phyloP scores from a whole-genome alignment of 305 asterid species.

The Petunia hybrid region DNA sequence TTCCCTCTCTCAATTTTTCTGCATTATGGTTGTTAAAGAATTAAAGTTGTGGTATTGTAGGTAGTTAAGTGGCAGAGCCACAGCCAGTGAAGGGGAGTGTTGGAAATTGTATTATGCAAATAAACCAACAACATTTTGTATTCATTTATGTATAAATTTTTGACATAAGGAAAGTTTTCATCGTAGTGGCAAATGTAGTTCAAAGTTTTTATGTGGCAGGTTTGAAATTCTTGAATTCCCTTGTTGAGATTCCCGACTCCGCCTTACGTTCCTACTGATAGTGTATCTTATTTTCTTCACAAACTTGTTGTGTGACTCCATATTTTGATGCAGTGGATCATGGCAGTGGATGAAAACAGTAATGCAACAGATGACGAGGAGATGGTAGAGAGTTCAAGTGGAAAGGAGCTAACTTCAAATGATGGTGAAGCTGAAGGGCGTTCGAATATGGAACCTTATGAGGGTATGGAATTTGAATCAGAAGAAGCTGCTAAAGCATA shows the following conservation, averaged over 20 bases:
- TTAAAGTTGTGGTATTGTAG: background rate
- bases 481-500: slow-evolving; percentile 54
- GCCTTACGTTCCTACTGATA: background rate
- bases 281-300: background rate
- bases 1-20: no score
- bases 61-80: background rate
- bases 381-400: slow-evolving; percentile 18
- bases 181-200: background rate
- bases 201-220: no score
- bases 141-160: no score
- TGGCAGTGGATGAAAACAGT: slow-evolving; percentile 35
- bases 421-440: background rate
- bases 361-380: slow-evolving; percentile 25
- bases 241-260: no score
- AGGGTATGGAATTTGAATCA: slow-evolving; percentile 58
- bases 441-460: slow-evolving; percentile 41
- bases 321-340: background rate
- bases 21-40: no score
- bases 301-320: background rate
- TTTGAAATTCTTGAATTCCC: no score
- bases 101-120: background rate
- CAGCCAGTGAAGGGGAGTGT: no score
- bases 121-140: no score
- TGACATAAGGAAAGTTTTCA: background rate
- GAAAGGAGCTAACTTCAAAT: slow-evolving; percentile 10